Evolutionary conservation across 2,329 filamentous ascomycete species (phyloP).

Genomic region (Fusarium paranaense): DNA sequence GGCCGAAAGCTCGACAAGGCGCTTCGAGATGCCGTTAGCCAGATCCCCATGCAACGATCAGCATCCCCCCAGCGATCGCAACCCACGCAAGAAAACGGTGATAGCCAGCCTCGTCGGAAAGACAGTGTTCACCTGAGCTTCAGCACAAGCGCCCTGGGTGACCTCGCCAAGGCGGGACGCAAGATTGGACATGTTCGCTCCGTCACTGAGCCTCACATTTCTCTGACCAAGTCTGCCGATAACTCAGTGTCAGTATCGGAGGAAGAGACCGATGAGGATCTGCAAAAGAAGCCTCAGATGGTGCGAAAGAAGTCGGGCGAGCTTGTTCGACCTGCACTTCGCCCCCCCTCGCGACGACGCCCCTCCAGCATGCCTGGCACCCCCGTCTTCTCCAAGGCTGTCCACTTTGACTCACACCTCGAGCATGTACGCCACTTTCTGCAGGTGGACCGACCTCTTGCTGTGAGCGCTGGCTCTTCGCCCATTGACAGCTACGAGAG

Average conservation of each 20-base stretch:
- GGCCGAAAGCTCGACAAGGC: constrained; percentile 69
- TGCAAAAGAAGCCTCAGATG: constrained; percentile 83
- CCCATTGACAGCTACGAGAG: constrained; percentile 90
- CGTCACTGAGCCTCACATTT: constrained; percentile 65
- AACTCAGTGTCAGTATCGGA: constrained; percentile 66
- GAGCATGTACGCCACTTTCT: constrained; percentile 97
- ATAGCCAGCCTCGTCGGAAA: constrained; percentile 52
- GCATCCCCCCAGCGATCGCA: constrained; percentile 60
- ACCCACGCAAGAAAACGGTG: constrained; percentile 58
- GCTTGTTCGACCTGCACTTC: constrained; percentile 90
- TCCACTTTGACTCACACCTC: constrained; percentile 97
- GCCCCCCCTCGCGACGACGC: constrained; percentile 80
- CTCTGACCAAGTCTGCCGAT: constrained; percentile 59
- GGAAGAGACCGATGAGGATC: constrained; percentile 72
- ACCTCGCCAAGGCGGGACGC: constrained; percentile 55
- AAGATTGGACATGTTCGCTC: constrained; percentile 65
- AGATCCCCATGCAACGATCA: constrained; percentile 67
- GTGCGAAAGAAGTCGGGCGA: constrained; percentile 98
- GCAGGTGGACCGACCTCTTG: constrained; percentile 92
- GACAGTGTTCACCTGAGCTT: constrained; percentile 58
- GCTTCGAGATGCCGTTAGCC: constrained; percentile 84
- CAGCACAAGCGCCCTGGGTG: constrained; percentile 59
- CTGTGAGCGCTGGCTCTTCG: constrained; percentile 93
- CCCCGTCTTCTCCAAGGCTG: constrained; percentile 93
- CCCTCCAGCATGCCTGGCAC: constrained; percentile 98